Percentiles rank a stretch among this genome's conserved stretches.
phyloP scores from a whole-genome alignment of 768 basidiomycete genomes.

The Termitomyces eurrhizus region DNA sequence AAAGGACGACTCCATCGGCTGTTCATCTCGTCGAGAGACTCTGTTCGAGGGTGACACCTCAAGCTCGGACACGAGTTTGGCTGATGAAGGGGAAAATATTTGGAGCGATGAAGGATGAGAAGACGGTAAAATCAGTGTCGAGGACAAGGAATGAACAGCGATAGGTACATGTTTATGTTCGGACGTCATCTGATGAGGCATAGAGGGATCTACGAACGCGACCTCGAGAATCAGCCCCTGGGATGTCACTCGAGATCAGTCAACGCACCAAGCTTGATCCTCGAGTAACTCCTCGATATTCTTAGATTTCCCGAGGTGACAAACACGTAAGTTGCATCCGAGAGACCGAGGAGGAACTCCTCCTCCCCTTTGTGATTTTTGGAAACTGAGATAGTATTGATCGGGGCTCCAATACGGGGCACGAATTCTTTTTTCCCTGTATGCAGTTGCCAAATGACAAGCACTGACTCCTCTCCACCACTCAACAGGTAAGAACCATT shows the following conservation, averaged over 20 bases:
- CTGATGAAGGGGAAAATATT: constrained; percentile 72
- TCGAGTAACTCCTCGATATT: constrained; percentile 67
- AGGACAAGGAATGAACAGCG: constrained; percentile 68
- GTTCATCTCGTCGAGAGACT: constrained; percentile 78
- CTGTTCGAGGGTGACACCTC: constrained; percentile 94
- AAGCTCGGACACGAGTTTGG: constrained; percentile 75
- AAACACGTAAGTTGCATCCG: constrained; percentile 78
- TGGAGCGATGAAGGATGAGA: constrained; percentile 96
- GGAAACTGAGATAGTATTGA: constrained; percentile 63
- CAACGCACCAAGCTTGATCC: constrained; percentile 69
- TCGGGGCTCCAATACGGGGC: constrained; percentile 86
- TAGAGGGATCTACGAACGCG: constrained; percentile 26
- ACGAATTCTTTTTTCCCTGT: constrained; percentile 88
- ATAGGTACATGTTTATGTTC: constrained; percentile 53
- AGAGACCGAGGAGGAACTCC: constrained; percentile 81
- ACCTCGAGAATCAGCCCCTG: neutral
- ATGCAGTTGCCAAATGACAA: constrained; percentile 97
- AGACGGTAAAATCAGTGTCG: constrained; percentile 82
- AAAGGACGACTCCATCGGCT: constrained; percentile 65
- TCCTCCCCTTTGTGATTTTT: constrained; percentile 57
- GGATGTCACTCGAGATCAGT: neutral
- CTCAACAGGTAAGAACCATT: constrained; percentile 92
- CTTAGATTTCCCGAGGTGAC: constrained; percentile 69
- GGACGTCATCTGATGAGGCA: constrained; percentile 31
- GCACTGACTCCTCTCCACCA: constrained; percentile 91